A percentile compares a stretch with the other conserved stretches of the same genome.
Conservation (phyloP, 176 grass and related monocot genomes). For the Typha latifolia region DNA sequence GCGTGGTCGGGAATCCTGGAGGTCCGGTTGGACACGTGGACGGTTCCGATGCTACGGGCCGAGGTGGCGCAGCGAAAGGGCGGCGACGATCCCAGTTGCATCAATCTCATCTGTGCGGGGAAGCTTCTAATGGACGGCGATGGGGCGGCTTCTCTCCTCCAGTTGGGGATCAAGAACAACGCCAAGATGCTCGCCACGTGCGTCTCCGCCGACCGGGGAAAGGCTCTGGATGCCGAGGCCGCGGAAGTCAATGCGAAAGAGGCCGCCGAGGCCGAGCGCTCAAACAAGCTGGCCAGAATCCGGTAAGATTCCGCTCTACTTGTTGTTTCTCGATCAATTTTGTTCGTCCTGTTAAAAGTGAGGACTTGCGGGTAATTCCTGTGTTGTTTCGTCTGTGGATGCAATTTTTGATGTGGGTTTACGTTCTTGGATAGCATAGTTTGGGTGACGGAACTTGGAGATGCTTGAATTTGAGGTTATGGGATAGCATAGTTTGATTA, state of each 20-base stretch:
- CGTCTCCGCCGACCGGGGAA: conserved; percentile 44
- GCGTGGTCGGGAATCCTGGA: conserved; percentile 68
- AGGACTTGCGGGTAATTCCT: too few relatives aligned
- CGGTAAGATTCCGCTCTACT: conserved; percentile 27
- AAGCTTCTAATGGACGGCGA: conserved; percentile 63
- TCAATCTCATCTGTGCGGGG: conserved; percentile 86
- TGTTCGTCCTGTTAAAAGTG: not conserved
- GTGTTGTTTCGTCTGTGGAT: too few relatives aligned
- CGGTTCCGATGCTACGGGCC: conserved; percentile 78
- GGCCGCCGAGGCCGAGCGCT: conserved; percentile 55
- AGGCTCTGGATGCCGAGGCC: conserved; percentile 47
- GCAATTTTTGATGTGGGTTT: too few relatives aligned
- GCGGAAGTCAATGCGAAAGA: conserved; percentile 17
- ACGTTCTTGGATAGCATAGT: too few relatives aligned
- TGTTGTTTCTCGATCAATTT: not conserved
- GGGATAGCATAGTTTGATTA: too few relatives aligned
- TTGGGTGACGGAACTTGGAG: too few relatives aligned
- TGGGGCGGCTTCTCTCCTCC: conserved; percentile 20
- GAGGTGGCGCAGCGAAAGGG: conserved; percentile 63
- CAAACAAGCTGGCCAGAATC: conserved; percentile 47
- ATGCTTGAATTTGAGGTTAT: too few relatives aligned
- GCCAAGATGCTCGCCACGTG: conserved; percentile 67
- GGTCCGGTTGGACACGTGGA: conserved; percentile 50
- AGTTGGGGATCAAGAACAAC: conserved; percentile 64
- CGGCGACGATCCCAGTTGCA: conserved; percentile 33